Percentiles rank a stretch among this genome's conserved stretches.
These are phyloP conservation scores for Gymnopilus dilepis DNA, from an alignment of 768 basidiomycete species.

Conservation along the genomic window DNA sequence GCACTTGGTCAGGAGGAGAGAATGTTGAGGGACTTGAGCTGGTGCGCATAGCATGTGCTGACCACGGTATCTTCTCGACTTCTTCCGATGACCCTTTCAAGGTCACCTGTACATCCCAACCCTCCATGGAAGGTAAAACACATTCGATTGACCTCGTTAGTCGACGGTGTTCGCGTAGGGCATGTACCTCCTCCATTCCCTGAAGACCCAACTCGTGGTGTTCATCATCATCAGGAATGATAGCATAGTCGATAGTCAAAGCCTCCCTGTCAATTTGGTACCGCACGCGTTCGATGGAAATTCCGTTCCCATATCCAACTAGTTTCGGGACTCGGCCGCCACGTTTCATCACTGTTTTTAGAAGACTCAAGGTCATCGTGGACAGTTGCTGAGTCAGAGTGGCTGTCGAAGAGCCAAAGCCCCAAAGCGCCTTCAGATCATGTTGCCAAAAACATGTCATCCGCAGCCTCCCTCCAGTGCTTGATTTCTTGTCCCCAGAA, in stretches of 20 bases:
- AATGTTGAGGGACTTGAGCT: constrained; percentile 40
- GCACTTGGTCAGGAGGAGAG: constrained; percentile 51
- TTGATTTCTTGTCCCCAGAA: constrained; percentile 39
- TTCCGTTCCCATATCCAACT: constrained; percentile 78
- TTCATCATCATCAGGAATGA: constrained; percentile 78
- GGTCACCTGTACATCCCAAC: constrained; percentile 88
- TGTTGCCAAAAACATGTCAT: constrained; percentile 97
- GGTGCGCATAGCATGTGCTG: constrained; percentile 58
- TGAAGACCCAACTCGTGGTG: constrained; percentile 39
- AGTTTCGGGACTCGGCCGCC: constrained; percentile 78
- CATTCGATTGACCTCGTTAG: constrained; percentile 82
- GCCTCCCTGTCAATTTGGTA: constrained; percentile 87
- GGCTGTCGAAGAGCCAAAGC: constrained; percentile 63
- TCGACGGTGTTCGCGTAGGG: constrained; percentile 67
- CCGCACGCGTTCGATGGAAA: constrained; percentile 76
- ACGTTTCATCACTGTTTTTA: constrained; percentile 81
- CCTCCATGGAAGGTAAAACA: constrained; percentile 72
- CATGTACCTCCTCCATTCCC: constrained; percentile 68
- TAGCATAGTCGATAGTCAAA: constrained; percentile 80
- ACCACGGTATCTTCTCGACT: constrained; percentile 78
- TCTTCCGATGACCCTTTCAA: constrained; percentile 76
- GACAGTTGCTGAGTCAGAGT: constrained; percentile 80
- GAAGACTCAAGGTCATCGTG: constrained; percentile 81
- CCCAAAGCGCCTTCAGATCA: constrained; percentile 88
- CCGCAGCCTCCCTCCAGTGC: constrained; percentile 53